Percentiles rank a stretch among this genome's conserved stretches.
phyloP scores from a whole-genome alignment of 2,329 filamentous ascomycete genomes.

The Tolypocladium cylindrosporum region DNA sequence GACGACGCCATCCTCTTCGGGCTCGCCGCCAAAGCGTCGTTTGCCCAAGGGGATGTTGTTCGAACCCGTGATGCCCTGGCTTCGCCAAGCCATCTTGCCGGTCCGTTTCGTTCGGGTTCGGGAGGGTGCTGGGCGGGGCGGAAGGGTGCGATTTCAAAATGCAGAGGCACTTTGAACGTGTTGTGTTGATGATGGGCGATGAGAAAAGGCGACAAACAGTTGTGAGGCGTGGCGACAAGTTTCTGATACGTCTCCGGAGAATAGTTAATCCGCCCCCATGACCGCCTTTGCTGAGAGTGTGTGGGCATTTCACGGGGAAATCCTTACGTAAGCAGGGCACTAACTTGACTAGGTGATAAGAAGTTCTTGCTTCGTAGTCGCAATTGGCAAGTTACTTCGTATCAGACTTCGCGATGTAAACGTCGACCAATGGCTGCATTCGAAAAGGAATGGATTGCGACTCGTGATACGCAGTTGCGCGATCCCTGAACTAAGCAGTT shows the following conservation, averaged over 20 bases:
- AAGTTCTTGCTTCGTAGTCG: too few species aligned
- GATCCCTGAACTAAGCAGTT: too few species aligned
- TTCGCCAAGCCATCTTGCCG: slow-evolving; percentile 55
- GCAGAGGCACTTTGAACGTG: not conserved
- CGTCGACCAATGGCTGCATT: too few species aligned
- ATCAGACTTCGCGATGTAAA: too few species aligned
- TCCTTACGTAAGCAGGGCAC: too few species aligned
- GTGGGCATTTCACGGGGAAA: too few species aligned
- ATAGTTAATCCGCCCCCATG: not conserved
- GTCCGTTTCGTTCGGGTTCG: not conserved
- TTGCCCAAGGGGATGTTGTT: slow-evolving; percentile 96
- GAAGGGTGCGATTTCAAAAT: not conserved
- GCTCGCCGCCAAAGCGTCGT: slow-evolving; percentile 64
- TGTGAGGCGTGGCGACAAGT: not conserved
- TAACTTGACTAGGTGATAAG: too few species aligned
- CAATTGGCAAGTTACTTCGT: too few species aligned
- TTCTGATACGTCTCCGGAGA: not conserved
- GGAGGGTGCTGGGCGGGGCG: not conserved
- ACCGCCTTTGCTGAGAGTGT: too few species aligned
- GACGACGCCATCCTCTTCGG: slow-evolving; percentile 23
- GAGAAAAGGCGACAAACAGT: too few species aligned
- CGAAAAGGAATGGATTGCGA: too few species aligned
- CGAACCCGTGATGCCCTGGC: slow-evolving; percentile 84
- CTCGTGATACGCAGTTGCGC: too few species aligned
- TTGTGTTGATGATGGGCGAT: not conserved